A percentile compares a stretch with the other conserved stretches of the same genome.
phyloP scores from a whole-genome alignment of 2,329 filamentous ascomycete genomes.

The Leptodontidium sp. region DNA sequence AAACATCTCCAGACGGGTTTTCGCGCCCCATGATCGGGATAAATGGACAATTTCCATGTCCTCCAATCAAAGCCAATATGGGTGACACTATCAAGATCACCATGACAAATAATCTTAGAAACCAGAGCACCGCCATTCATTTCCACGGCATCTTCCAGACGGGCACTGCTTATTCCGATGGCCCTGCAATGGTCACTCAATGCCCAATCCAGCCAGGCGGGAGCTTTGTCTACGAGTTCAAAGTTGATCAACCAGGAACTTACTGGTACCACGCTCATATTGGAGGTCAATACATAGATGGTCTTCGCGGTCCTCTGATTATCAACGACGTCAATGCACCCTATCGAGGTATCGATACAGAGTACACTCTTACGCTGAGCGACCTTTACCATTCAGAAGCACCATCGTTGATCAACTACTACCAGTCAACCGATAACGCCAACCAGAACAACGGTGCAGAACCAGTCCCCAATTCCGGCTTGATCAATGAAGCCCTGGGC shows the following conservation, averaged over 20 bases:
- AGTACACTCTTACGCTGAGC: slow-evolving; percentile 62
- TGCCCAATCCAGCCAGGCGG: slow-evolving; percentile 42
- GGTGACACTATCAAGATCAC: slow-evolving; percentile 61
- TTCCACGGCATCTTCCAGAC: slow-evolving; percentile 68
- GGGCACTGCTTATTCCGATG: slow-evolving; percentile 63
- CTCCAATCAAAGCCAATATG: slow-evolving; percentile 57
- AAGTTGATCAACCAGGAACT: slow-evolving; percentile 52
- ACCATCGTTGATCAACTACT: slow-evolving; percentile 32
- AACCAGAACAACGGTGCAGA: slow-evolving; percentile 28
- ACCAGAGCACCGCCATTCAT: slow-evolving; percentile 60
- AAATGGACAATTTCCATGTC: slow-evolving; percentile 67
- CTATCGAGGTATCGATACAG: slow-evolving; percentile 49
- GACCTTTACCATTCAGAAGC: slow-evolving; percentile 63
- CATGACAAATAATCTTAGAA: slow-evolving; percentile 58
- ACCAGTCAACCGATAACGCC: slow-evolving; percentile 48
- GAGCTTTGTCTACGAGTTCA: slow-evolving; percentile 42
- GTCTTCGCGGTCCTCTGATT: slow-evolving; percentile 68
- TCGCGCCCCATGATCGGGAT: slow-evolving; percentile 61
- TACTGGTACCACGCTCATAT: slow-evolving; percentile 71
- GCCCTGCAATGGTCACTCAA: slow-evolving; percentile 58
- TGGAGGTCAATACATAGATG: slow-evolving; percentile 55
- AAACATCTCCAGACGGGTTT: slow-evolving; percentile 50
- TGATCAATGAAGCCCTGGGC: slow-evolving; percentile 33
- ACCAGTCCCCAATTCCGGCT: slow-evolving; percentile 31
- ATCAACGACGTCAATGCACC: slow-evolving; percentile 64